Conservation (phyloP, 2,329 filamentous ascomycete genomes). For the Pseudocercospora ulei region DNA sequence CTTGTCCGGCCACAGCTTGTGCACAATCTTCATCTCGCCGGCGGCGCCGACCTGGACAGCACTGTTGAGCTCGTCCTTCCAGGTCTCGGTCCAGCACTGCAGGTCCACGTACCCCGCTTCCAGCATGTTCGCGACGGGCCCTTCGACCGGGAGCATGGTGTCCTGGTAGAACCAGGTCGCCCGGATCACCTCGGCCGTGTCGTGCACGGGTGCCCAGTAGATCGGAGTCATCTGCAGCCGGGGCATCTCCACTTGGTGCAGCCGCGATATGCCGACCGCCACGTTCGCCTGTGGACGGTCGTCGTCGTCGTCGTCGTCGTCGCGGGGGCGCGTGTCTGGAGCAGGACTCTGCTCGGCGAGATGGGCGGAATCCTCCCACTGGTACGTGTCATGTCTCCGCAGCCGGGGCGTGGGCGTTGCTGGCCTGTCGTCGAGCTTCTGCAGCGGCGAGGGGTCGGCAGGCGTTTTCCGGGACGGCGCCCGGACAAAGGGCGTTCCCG, state of each 20-base stretch:
- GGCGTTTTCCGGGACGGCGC: constrained; percentile 40
- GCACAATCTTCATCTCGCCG: constrained; percentile 82
- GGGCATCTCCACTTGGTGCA: constrained; percentile 81
- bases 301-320: constrained; percentile 27
- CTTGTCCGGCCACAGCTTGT: constrained; percentile 68
- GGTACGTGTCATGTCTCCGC: constrained; percentile 41
- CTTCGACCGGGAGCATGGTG: constrained; percentile 81
- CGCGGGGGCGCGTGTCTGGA: constrained; percentile 21
- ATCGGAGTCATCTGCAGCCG: constrained; percentile 80
- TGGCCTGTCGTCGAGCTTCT: constrained; percentile 21
- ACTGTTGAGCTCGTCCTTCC: constrained; percentile 81
- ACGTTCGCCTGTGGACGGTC: constrained; percentile 49
- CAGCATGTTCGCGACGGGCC: constrained; percentile 77
- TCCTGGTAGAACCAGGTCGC: constrained; percentile 98
- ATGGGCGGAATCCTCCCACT: constrained; percentile 39
- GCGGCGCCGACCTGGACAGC: constrained; percentile 80
- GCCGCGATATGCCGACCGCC: constrained; percentile 75
- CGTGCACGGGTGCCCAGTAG: constrained; percentile 92
- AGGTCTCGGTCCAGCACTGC: constrained; percentile 72
- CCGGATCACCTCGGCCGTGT: constrained; percentile 69
- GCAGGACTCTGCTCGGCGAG: constrained; percentile 28
- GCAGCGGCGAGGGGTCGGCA: constrained; percentile 23
- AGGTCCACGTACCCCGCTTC: constrained; percentile 84
- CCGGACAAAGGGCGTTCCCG: constrained; percentile 45
- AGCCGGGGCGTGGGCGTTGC: constrained; percentile 25